These are phyloP conservation scores for Cubamyces sp. DNA, from an alignment of 768 basidiomycete species.

Conservation along the genomic window DNA sequence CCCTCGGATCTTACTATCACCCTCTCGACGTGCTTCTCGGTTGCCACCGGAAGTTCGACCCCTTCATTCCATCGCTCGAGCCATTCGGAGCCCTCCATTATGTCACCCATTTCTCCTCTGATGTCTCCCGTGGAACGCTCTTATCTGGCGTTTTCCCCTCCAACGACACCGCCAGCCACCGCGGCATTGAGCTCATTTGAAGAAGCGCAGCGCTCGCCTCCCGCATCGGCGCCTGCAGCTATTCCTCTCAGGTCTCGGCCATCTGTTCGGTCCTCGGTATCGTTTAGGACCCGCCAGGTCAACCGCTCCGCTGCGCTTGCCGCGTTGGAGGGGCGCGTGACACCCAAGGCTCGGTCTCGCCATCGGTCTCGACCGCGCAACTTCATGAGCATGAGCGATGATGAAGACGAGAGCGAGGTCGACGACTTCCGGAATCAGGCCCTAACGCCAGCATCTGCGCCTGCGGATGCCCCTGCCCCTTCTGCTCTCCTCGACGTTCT, in stretches of 20 bases:
- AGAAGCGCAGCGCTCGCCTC: slow-evolving; percentile 3
- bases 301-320: slow-evolving; percentile 67
- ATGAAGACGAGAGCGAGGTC: slow-evolving; percentile 51
- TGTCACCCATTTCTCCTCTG: slow-evolving; percentile 28
- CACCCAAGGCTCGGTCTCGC: neutral
- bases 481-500: slow-evolving; percentile 30
- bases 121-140: slow-evolving; percentile 28
- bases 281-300: slow-evolving; percentile 45
- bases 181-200: slow-evolving; percentile 13
- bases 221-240: slow-evolving; percentile 21
- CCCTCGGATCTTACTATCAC: slow-evolving; percentile 33
- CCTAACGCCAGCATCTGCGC: slow-evolving; percentile 24
- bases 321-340: slow-evolving; percentile 58
- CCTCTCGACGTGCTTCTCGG: slow-evolving; percentile 27
- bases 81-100: slow-evolving; percentile 31
- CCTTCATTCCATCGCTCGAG: slow-evolving; percentile 29
- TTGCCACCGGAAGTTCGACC: neutral
- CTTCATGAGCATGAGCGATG: slow-evolving; percentile 73
- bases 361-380: slow-evolving; percentile 41
- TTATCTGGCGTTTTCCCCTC: slow-evolving; percentile 29
- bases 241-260: slow-evolving; percentile 20
- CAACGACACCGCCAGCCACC: slow-evolving; percentile 22
- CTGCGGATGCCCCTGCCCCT: slow-evolving; percentile 1
- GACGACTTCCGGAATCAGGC: slow-evolving; percentile 39
- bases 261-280: slow-evolving; percentile 45